phyloP scores from a whole-genome alignment of 805 yeast species.

The Alloascoidea africana region DNA sequence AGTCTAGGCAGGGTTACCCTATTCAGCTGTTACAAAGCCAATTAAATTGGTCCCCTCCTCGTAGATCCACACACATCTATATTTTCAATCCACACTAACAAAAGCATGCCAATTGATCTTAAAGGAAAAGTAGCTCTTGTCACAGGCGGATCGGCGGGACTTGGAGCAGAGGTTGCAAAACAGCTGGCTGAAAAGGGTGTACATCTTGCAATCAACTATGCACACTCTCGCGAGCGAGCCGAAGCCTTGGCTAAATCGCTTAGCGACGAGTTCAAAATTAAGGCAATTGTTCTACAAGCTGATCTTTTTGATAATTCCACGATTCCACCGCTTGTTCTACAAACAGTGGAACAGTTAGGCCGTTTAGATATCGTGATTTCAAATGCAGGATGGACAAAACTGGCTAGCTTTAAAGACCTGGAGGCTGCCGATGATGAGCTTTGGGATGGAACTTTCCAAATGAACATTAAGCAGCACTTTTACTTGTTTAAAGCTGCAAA shows the following conservation, averaged over 20 bases:
- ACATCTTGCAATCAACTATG: constrained; percentile 16
- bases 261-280: constrained; percentile 7
- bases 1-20: too few species aligned
- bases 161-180: constrained; percentile 15
- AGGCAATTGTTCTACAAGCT: constrained; percentile 10
- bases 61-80: too few species aligned
- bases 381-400: constrained; percentile 19
- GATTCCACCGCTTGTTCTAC: constrained; percentile 9
- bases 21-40: too few species aligned
- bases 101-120: constrained; percentile 3
- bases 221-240: constrained; percentile 15
- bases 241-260: constrained; percentile 8
- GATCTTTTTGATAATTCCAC: constrained; percentile 13
- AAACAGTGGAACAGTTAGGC: constrained; percentile 13
- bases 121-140: constrained; percentile 15
- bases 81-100: too few species aligned
- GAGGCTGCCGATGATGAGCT: constrained; percentile 16
- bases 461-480: constrained; percentile 19
- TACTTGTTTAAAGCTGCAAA: constrained; percentile 17
- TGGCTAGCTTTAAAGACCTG: constrained; percentile 14
- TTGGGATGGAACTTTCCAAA: constrained; percentile 16
- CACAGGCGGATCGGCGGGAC: constrained; percentile 13
- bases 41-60: too few species aligned
- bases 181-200: constrained; percentile 18
- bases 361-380: constrained; percentile 16